These are phyloP conservation scores for Ascochyta viciae-villosae DNA, from an alignment of 2,329 filamentous ascomycete genomes.

Conservation along the genomic window DNA sequence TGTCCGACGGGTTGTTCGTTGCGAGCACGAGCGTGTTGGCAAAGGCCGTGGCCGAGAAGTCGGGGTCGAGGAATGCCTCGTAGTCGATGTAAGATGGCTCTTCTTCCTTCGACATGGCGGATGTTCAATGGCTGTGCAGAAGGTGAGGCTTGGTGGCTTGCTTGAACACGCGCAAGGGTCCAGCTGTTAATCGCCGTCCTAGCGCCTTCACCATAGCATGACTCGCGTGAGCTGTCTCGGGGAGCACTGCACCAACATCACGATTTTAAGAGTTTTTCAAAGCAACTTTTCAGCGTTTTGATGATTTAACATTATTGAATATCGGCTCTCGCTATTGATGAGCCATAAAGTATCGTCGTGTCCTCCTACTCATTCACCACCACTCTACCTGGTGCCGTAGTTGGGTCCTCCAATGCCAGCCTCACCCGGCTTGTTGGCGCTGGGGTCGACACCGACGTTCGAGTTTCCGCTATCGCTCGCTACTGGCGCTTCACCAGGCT, in stretches of 20 bases:
- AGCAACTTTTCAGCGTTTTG: not conserved
- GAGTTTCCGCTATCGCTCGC: constrained; percentile 27
- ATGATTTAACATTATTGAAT: constrained; percentile 5
- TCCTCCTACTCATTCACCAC: not conserved
- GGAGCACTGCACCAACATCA: too few relatives aligned
- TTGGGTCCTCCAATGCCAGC: constrained; percentile 27
- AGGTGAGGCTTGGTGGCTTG: constrained; percentile 3
- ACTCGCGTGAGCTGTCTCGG: constrained; percentile 14
- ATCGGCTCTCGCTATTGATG: not conserved
- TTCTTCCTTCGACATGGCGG: constrained; percentile 45
- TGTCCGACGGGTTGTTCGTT: constrained; percentile 92
- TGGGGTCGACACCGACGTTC: constrained; percentile 25
- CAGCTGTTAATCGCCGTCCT: constrained; percentile 8
- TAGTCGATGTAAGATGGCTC: constrained; percentile 94
- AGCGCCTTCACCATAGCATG: constrained; percentile 12
- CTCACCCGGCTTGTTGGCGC: constrained; percentile 26
- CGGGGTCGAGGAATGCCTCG: constrained; percentile 83
- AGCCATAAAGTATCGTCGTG: not conserved
- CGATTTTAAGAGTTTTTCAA: not conserved
- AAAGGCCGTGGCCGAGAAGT: constrained; percentile 81
- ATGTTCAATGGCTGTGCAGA: constrained; percentile 6
- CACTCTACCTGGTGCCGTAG: constrained; percentile 18
- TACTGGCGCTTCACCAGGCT: constrained; percentile 24
- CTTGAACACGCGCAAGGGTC: constrained; percentile 4
- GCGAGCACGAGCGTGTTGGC: constrained; percentile 87